A percentile compares a stretch with the other conserved stretches of the same genome.
These are phyloP conservation scores for Aurinia saxatilis DNA, from an alignment of 345 rosid genomes.

Conservation along the genomic window DNA sequence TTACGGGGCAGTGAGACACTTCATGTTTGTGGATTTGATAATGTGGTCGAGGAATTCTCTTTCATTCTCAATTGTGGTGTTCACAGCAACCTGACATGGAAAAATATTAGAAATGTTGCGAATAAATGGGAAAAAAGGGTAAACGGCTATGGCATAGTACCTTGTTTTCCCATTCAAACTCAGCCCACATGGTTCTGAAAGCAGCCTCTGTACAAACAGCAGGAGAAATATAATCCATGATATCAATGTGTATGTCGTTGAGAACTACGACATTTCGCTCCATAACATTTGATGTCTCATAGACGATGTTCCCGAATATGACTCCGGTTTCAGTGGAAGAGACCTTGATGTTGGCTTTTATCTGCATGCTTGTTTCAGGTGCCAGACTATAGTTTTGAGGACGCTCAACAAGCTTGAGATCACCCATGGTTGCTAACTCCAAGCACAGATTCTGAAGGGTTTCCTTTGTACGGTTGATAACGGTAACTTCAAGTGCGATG, in stretches of 20 bases:
- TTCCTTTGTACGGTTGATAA: constrained; percentile 92
- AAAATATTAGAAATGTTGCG: background rate
- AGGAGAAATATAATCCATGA: constrained; percentile 98
- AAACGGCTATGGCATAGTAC: constrained; percentile 22
- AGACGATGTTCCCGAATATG: constrained; percentile 93
- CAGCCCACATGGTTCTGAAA: constrained; percentile 98
- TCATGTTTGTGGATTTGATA: constrained; percentile 34
- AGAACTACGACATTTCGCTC: constrained; percentile 91
- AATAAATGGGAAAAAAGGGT: background rate
- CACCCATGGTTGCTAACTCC: constrained; percentile 99
- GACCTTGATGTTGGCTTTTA: constrained; percentile 98
- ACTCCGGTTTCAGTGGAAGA: constrained; percentile 99
- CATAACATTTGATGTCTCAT: constrained; percentile 86
- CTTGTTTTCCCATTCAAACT: constrained; percentile 99
- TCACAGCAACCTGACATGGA: constrained; percentile 33
- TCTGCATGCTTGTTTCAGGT: constrained; percentile 90
- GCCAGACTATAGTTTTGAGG: constrained; percentile 97
- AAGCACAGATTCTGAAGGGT: constrained; percentile 97
- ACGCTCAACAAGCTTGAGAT: constrained; percentile 96
- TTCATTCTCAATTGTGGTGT: constrained; percentile 29
- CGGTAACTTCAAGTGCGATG: constrained; percentile 91
- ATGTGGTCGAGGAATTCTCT: constrained; percentile 35
- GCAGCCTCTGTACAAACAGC: constrained; percentile 85
- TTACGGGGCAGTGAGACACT: constrained; percentile 35
- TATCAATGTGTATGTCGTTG: constrained; percentile 95